Base-by-base conservation (phyloP, 441 rosid genomes). In the Biscutella laevigata region DNA sequence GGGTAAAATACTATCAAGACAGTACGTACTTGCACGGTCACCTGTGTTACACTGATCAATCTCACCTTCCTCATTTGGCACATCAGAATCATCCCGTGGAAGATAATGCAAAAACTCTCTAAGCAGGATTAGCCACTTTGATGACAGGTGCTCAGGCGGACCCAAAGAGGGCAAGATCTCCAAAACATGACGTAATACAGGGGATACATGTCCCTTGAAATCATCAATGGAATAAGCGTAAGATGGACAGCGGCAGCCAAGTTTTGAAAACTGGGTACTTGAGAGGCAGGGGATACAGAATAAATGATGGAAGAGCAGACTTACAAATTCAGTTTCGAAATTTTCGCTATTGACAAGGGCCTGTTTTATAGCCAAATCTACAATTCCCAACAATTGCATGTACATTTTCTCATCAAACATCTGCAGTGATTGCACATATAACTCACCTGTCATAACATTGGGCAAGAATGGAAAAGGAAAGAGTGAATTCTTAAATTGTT, bases 401-500 rank as follows among this genome's bases (percentile, higher is more conserved):
- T 83, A 94, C 94, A 77, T 82, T 68, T 48, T 57, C 65, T 74
- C 77, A 62, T 88, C 95, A 83, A 94, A 89, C 95, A 88, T 86
- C 59, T 46, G 75, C 61, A 70, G 78, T 43, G 99, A 88, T 64
- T 89, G 99, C 59, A 75, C 72, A 62, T 94, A 86, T 41, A 88
- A 54, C 69, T 92, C 99, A 60, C 97, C 99, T 88, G 81, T 59
- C 50, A 75, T 58, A 62, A 51, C 41, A 69, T 61, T 28, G 53
- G 36, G 46, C 16, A 27, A 68, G 49, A 41, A 45, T 27, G 7
- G 48, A 34, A 40, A 32, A 35, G 34, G 33, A 52, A 27, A 68
- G 30, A 57, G 15, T 61, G 67, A 61, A 57, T 49, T 59, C 59
- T 42, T n/a, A n/a, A 65, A 36, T 28, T 4, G 54, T 51, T 43